phyloP scores from a whole-genome alignment of 768 basidiomycete species.

The Lentinula aciculospora region DNA sequence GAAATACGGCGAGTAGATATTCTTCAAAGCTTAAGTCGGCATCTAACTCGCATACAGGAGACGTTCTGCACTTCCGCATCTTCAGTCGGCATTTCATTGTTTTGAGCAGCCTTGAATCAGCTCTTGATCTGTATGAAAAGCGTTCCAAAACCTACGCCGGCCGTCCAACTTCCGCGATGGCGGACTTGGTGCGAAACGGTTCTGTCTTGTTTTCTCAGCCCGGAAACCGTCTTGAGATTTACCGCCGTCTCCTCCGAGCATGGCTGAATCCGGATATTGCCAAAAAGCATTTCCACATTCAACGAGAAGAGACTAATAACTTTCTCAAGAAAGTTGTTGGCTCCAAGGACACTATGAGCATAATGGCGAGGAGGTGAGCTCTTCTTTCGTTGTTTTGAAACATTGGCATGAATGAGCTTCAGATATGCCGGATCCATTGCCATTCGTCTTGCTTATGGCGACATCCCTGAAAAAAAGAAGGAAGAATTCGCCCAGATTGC shows the following conservation, averaged over 20 bases:
- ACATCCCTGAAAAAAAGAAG: conserved; percentile 3
- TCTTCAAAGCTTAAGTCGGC: neutral
- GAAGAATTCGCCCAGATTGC: conserved; percentile 8
- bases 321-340: neutral
- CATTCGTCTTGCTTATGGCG: conserved; percentile 6
- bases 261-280: neutral
- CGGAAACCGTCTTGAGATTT: neutral
- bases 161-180: neutral
- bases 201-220: neutral
- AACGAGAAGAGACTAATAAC: neutral
- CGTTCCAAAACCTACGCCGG: neutral
- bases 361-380: neutral
- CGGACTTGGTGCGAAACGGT: neutral
- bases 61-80: neutral
- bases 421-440: conserved; percentile 11
- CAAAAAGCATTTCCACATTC: conserved; percentile 1
- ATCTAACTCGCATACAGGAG: neutral
- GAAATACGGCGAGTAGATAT: neutral
- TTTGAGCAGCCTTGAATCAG: neutral
- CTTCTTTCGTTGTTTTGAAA: neutral
- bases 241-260: neutral
- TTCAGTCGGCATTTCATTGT: neutral
- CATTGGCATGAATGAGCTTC: neutral
- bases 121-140: neutral
- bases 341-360: conserved; percentile 1